Base-by-base conservation (phyloP, 306 rosid genomes). In the Amphicarpaea edgeworthii region DNA sequence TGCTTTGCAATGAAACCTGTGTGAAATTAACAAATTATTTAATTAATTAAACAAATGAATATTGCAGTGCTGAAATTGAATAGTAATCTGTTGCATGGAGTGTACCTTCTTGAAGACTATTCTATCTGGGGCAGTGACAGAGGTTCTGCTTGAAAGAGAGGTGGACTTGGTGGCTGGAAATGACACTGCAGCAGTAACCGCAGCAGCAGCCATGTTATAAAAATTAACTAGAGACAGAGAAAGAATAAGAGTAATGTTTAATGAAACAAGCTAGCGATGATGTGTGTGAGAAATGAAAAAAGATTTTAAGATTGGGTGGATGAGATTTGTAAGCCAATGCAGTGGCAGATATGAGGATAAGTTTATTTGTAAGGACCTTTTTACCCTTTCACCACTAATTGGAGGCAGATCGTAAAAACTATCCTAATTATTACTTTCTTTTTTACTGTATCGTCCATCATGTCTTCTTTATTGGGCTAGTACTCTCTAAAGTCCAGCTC, bases 151-250 rank as follows among this genome's bases (percentile, higher is more conserved):
- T 2, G 96, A 41, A 5, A 89, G 85, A 65, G 97, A 55, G 28
- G 97, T 55, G 53, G 97, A 88, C 40, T 88, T 94, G 70, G 96
- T 71, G n/a, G 96, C 84, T 8, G 98, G 96, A 55, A 95, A 86
- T 20, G 97, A 92, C 62, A 89, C 91, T 21, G 97, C 87, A 61
- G 97, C 93, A 68, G 98, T 88, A 0, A 91, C 93, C 1, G 94
- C 97, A 73, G 97, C 97, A 73, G 97, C 78, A 78, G 97, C 96
- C 98, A 94, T 94, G 87, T 2, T 70, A 72, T 45, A 43, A 59
- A 54, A 77, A 61, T 26, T 23, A 73, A 61, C 34, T 23, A 73
- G 16, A 34, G 70, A 47, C 5, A 51, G 50, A 61, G 73, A 47
- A 10, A 58, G 50, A 61, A 32, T 70, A 32, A 70, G 50, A 40